Percentiles rank a stretch among this genome's conserved stretches.
phyloP scores from a whole-genome alignment of 129 eudicot genomes.

The Mikania micrantha region DNA sequence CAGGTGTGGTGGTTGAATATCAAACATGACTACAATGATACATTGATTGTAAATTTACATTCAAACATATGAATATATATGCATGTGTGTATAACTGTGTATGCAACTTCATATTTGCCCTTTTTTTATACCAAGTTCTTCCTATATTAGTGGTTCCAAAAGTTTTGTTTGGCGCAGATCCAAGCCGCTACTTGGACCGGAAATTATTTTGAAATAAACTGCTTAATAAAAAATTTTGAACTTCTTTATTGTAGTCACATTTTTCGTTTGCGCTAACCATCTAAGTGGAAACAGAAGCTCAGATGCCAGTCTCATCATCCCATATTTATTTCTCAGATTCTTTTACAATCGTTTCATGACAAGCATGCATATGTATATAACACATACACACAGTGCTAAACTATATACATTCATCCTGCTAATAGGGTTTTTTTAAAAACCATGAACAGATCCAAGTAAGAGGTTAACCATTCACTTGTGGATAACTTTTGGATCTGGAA shows the following conservation, averaged over 20 bases:
- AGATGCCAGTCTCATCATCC: neutral
- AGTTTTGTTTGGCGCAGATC: neutral
- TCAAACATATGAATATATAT: neutral
- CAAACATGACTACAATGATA: neutral
- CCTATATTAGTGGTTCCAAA: neutral
- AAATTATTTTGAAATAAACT: neutral
- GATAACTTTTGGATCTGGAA: neutral
- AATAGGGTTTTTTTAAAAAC: neutral
- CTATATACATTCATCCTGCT: neutral
- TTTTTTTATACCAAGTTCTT: neutral
- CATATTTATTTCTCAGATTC: neutral
- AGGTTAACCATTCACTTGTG: neutral
- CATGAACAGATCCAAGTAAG: neutral
- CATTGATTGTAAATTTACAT: neutral
- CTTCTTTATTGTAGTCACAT: neutral
- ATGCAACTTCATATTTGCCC: neutral
- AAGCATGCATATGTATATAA: neutral
- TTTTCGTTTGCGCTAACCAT: neutral
- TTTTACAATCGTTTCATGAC: neutral
- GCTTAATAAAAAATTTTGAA: neutral
- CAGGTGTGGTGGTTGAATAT: slow-evolving; percentile 3
- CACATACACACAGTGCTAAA: neutral
- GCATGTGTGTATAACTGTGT: neutral
- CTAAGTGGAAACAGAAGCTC: neutral
- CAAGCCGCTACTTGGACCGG: neutral